A percentile compares a stretch with the other conserved stretches of the same genome.
Evolutionary conservation across 2,329 filamentous ascomycete species (phyloP).

Genomic region (Ambrosiella xylebori): DNA sequence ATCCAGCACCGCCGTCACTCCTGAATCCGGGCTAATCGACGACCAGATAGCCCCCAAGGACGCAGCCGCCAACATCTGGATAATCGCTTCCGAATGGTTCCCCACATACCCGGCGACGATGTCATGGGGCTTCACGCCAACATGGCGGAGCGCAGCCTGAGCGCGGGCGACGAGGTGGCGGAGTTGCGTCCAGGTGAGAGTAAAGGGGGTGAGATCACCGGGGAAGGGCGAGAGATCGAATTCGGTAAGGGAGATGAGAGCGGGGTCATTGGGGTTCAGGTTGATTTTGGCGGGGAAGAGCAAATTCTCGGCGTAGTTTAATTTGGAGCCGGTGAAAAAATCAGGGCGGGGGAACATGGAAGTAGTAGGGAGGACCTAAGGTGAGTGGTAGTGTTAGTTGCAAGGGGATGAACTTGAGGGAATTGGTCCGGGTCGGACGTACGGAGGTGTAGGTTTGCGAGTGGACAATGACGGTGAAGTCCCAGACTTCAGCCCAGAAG

Average conservation of each 20-base stretch:
- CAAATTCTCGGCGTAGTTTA: slow-evolving; percentile 94
- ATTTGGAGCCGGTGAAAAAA: slow-evolving; percentile 61
- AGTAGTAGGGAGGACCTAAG: slow-evolving; percentile 49
- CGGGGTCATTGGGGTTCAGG: slow-evolving; percentile 56
- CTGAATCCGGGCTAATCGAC: slow-evolving; percentile 79
- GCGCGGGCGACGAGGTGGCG: slow-evolving; percentile 61
- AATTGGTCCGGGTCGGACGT: background rate
- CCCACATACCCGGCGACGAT: slow-evolving; percentile 63
- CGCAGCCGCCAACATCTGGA: slow-evolving; percentile 73
- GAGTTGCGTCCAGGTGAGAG: slow-evolving; percentile 49
- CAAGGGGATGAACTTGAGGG: background rate
- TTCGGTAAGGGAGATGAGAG: slow-evolving; percentile 55
- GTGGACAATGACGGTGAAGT: slow-evolving; percentile 58
- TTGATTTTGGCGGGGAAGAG: slow-evolving; percentile 52
- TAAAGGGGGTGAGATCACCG: background rate
- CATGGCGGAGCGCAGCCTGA: slow-evolving; percentile 49
- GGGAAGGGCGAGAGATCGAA: slow-evolving; percentile 31
- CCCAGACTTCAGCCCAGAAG: slow-evolving; percentile 80
- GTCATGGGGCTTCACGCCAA: slow-evolving; percentile 40
- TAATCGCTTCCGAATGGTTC: slow-evolving; percentile 73
- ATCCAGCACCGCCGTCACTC: slow-evolving; percentile 79
- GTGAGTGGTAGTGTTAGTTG: background rate
- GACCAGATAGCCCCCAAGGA: slow-evolving; percentile 84
- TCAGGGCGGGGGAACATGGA: slow-evolving; percentile 72
- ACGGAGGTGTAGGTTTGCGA: slow-evolving; percentile 1